Conservation (phyloP, 805 yeast species). For the Ogataea trehalophila region DNA sequence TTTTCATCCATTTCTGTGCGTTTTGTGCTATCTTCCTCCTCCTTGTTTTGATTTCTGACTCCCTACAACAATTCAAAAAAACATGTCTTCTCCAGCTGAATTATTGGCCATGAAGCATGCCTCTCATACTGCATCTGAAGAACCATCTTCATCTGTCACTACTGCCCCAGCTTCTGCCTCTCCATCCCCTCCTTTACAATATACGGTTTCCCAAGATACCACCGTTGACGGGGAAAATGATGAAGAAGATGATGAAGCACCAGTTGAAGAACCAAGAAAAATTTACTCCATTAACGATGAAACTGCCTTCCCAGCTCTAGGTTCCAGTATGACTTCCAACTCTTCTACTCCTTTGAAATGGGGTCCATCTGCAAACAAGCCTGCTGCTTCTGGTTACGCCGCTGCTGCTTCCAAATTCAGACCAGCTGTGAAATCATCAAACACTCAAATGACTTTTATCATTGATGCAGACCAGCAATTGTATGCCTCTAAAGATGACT, state of each 20-base stretch:
- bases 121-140: conserved; percentile 17
- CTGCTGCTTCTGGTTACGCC: conserved; percentile 7
- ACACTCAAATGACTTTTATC: conserved; percentile 75
- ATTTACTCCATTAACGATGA: conserved; percentile 42
- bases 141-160: conserved; percentile 10
- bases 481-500: conserved; percentile 58
- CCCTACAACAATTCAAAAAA: not conserved
- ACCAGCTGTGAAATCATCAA: conserved; percentile 48
- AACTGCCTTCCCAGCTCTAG: conserved; percentile 62
- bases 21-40: not conserved
- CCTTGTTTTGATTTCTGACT: not conserved
- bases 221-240: conserved; percentile 1
- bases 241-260: conserved; percentile 1
- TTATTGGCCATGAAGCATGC: conserved; percentile 34
- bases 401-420: conserved; percentile 21
- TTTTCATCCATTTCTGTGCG: not conserved
- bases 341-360: conserved; percentile 32
- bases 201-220: conserved; percentile 14
- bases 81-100: conserved; percentile 38
- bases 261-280: conserved; percentile 9
- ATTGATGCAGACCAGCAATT: conserved; percentile 66
- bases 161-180: conserved; percentile 14
- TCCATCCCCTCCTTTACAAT: conserved; percentile 15
- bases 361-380: conserved; percentile 35
- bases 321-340: conserved; percentile 38